These are phyloP conservation scores for Botrytis galanthina DNA, from an alignment of 2,329 filamentous ascomycete genomes.

Conservation along the genomic window DNA sequence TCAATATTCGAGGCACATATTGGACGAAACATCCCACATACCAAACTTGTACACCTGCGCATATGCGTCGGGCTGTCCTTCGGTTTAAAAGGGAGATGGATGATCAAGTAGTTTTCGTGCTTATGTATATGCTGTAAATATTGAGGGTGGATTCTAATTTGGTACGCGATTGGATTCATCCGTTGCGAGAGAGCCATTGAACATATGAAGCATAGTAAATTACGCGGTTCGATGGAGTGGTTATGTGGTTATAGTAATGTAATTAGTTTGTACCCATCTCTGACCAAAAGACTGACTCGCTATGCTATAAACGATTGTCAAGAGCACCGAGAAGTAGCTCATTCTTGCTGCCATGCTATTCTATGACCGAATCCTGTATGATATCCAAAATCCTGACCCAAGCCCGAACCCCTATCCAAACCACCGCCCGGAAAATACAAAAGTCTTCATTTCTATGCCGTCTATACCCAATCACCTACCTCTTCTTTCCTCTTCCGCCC, in stretches of 20 bases:
- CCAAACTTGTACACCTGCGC: neutral
- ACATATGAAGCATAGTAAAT: neutral
- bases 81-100: neutral
- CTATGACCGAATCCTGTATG: constrained; percentile 5
- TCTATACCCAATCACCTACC: constrained; percentile 22
- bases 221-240: neutral
- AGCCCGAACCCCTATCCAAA: neutral
- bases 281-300: neutral
- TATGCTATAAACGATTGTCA: constrained; percentile 10
- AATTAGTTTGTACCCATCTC: neutral
- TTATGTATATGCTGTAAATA: neutral
- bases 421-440: neutral
- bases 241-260: neutral
- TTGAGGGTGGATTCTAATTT: neutral
- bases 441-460: neutral
- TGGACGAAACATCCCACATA: neutral
- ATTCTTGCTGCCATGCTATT: constrained; percentile 4
- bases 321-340: neutral
- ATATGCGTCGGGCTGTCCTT: neutral
- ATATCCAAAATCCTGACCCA: neutral
- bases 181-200: neutral
- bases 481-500: constrained; percentile 30
- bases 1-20: neutral
- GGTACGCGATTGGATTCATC: neutral
- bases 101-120: neutral